phyloP scores from a whole-genome alignment of 208 protist genomes.

The Phytomonas sp. region DNA sequence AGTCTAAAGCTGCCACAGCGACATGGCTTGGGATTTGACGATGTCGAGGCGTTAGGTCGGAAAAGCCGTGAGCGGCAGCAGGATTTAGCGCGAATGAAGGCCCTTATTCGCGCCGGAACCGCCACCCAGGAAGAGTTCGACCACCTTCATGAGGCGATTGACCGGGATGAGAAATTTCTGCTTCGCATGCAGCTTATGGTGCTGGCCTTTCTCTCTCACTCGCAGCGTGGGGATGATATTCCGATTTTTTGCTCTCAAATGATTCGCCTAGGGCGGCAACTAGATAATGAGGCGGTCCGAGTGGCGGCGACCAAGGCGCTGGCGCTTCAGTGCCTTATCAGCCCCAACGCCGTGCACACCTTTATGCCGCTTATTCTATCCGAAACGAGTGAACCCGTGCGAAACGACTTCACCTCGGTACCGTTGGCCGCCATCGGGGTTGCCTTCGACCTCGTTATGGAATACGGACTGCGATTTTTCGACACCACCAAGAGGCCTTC shows the following conservation, averaged over 20 bases:
- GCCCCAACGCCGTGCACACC: conserved; percentile 80
- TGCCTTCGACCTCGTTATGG: conserved; percentile 76
- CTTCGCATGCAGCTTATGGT: conserved; percentile 88
- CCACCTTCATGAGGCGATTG: conserved; percentile 76
- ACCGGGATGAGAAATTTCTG: conserved; percentile 84
- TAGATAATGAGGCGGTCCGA: conserved; percentile 65
- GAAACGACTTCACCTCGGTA: neutral
- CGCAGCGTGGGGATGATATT: conserved; percentile 60
- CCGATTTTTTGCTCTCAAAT: conserved; percentile 80
- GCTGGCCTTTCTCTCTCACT: conserved; percentile 72
- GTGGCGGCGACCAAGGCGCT: conserved; percentile 71
- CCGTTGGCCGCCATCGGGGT: conserved; percentile 61
- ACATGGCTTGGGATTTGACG: conserved; percentile 75
- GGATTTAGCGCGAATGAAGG: conserved; percentile 53
- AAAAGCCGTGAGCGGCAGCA: conserved; percentile 81
- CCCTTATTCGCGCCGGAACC: conserved; percentile 30
- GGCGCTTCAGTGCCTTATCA: conserved; percentile 78
- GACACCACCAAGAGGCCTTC: conserved; percentile 18
- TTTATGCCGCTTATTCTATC: conserved; percentile 81
- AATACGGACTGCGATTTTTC: conserved; percentile 87
- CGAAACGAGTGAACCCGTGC: conserved; percentile 39
- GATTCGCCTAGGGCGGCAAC: conserved; percentile 77
- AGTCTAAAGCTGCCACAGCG: conserved; percentile 71
- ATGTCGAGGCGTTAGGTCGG: conserved; percentile 79
- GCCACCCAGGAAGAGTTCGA: conserved; percentile 34